Percentiles rank a stretch among this genome's conserved stretches.
These are phyloP conservation scores for Cryptococcus sp. DNA, from an alignment of 1,284 basidiomycete species.

Conservation along the genomic window DNA sequence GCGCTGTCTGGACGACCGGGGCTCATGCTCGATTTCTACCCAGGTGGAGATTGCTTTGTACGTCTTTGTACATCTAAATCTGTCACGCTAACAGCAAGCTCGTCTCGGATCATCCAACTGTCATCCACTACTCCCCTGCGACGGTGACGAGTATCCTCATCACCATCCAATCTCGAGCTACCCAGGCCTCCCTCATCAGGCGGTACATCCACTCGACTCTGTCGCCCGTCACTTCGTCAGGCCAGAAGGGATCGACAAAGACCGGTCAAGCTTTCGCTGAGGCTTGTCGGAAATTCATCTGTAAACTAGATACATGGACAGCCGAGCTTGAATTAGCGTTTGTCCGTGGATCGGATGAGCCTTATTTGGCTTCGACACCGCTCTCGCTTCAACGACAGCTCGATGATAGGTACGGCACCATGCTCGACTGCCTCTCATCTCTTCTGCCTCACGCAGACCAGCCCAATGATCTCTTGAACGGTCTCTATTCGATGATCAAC, in stretches of 20 bases:
- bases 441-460: constrained; percentile 54
- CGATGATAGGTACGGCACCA: constrained; percentile 43
- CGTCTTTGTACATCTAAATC: constrained; percentile 1
- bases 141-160: constrained; percentile 62
- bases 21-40: constrained; percentile 21
- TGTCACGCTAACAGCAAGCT: constrained; percentile 10
- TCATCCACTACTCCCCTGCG: constrained; percentile 57
- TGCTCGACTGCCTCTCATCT: constrained; percentile 51
- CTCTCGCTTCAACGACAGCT: constrained; percentile 61
- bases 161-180: constrained; percentile 57
- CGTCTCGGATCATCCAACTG: constrained; percentile 16
- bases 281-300: constrained; percentile 60
- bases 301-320: constrained; percentile 63
- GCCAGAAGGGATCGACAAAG: constrained; percentile 37
- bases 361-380: constrained; percentile 57
- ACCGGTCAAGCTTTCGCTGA: constrained; percentile 78
- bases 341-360: constrained; percentile 15
- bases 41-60: constrained; percentile 21
- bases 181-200: constrained; percentile 59
- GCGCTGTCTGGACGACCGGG: constrained; percentile 35
- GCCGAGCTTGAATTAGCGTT: constrained; percentile 63
- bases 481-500: constrained; percentile 52
- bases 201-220: constrained; percentile 55
- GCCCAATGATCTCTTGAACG: constrained; percentile 60
- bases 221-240: constrained; percentile 22